Evolutionary conservation across 176 grass and related monocot genomes (phyloP).

Genomic region (Aegilops tauschii): DNA sequence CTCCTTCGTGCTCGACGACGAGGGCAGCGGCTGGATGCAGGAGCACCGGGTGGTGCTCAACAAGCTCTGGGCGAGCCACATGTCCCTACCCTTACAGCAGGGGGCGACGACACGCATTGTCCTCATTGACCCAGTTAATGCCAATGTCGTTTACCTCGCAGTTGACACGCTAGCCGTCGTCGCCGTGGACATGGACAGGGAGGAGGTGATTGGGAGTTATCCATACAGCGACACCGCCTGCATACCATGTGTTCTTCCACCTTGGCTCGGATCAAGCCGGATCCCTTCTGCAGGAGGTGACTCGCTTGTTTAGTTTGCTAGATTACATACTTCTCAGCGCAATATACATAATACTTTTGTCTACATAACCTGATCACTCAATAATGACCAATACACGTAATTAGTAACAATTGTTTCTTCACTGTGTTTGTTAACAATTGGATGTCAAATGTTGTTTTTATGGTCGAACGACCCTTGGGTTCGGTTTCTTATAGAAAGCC

Average conservation of each 20-base stretch:
- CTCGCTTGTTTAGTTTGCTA: not conserved
- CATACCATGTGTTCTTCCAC: not conserved
- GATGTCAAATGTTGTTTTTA: not conserved
- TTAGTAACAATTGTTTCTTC: not conserved
- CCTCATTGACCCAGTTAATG: not conserved
- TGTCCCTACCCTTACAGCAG: not conserved
- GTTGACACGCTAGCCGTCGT: not conserved
- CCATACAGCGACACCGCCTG: no score
- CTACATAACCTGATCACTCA: not conserved
- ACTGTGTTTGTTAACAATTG: not conserved
- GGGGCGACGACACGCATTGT: not conserved
- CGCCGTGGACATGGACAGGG: not conserved
- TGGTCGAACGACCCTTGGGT: not conserved
- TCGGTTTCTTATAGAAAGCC: not conserved
- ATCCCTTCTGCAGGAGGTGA: not conserved
- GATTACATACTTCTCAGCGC: not conserved
- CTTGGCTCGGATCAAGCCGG: not conserved
- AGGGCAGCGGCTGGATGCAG: conserved; percentile 28
- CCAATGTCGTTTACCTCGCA: not conserved
- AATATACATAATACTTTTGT: not conserved
- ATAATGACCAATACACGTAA: not conserved
- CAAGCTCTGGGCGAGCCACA: not conserved
- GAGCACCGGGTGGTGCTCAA: conserved; percentile 9
- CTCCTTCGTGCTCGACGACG: conserved; percentile 13
- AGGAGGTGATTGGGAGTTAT: not conserved